phyloP scores from a whole-genome alignment of 139 green algal species.

The Zygnema circumcarinatum region DNA sequence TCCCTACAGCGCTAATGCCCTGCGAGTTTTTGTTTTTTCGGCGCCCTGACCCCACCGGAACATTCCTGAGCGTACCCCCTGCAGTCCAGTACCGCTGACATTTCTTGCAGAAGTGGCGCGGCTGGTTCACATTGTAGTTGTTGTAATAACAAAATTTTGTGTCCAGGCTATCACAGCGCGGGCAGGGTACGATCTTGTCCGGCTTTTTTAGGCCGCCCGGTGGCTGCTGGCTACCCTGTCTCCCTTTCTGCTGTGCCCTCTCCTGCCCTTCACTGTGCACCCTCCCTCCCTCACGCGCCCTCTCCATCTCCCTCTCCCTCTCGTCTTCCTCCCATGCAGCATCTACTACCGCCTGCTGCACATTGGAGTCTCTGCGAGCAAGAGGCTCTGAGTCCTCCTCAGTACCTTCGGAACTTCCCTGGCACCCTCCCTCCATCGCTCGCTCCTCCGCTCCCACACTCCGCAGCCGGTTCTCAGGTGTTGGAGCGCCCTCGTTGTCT shows the following conservation, averaged over 20 bases:
- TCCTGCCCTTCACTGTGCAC: conserved; percentile 1
- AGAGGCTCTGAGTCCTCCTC: background rate
- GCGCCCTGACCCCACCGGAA: conserved; percentile 81
- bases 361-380: no score
- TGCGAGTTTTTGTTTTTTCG: conserved; percentile 77
- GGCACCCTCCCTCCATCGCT: background rate
- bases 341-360: no score
- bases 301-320: background rate
- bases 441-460: background rate
- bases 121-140: conserved; percentile 97
- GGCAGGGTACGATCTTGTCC: conserved; percentile 69
- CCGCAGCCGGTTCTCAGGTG: background rate
- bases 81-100: conserved; percentile 88
- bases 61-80: conserved; percentile 87
- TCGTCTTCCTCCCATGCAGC: no score
- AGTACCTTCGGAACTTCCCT: background rate
- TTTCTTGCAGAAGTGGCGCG: conserved; percentile 86
- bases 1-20: background rate
- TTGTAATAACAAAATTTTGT: conserved; percentile 99
- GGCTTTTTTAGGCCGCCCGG: conserved; percentile 55
- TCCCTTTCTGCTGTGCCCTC: background rate
- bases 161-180: conserved; percentile 78
- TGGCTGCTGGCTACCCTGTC: background rate
- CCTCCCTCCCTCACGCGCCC: background rate
- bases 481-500: background rate